These are phyloP conservation scores for Kregervanrija fluxuum DNA, from an alignment of 805 yeast genomes.

Conservation along the genomic window DNA sequence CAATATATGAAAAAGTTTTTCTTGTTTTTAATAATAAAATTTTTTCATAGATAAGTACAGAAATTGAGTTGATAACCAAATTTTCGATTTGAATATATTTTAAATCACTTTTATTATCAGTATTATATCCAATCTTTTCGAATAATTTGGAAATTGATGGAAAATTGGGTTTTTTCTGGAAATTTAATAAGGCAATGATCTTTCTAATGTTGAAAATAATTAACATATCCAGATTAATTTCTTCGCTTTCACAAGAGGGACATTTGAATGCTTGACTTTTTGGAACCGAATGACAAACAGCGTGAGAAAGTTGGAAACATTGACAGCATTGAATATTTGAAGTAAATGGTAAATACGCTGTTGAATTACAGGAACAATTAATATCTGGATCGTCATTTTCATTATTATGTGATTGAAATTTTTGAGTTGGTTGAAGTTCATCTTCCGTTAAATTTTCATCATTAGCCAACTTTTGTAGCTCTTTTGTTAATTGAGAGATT, in stretches of 20 bases:
- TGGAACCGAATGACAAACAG: slow-evolving; percentile 14
- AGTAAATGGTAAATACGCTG: slow-evolving; percentile 6
- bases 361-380: slow-evolving; percentile 18
- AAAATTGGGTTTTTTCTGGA: slow-evolving; percentile 1
- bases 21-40: slow-evolving; percentile 10
- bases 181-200: slow-evolving; percentile 7
- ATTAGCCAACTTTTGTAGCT: slow-evolving; percentile 11
- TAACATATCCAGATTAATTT: slow-evolving; percentile 8
- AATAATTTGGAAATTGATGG: slow-evolving; percentile 3
- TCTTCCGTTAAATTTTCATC: not conserved
- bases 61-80: slow-evolving; percentile 11
- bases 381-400: not conserved
- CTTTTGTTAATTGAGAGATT: slow-evolving; percentile 20
- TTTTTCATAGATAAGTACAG: slow-evolving; percentile 14
- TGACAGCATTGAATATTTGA: slow-evolving; percentile 12
- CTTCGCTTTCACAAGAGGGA: slow-evolving; percentile 7
- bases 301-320: slow-evolving; percentile 15
- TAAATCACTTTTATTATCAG: not conserved
- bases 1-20: slow-evolving; percentile 7
- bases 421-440: slow-evolving; percentile 8
- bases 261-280: slow-evolving; percentile 11
- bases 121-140: slow-evolving; percentile 4
- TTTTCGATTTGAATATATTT: not conserved
- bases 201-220: slow-evolving; percentile 18
- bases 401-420: not conserved